Base-by-base conservation (phyloP, 140 eudicot species). In the Senecio squalidus region DNA sequence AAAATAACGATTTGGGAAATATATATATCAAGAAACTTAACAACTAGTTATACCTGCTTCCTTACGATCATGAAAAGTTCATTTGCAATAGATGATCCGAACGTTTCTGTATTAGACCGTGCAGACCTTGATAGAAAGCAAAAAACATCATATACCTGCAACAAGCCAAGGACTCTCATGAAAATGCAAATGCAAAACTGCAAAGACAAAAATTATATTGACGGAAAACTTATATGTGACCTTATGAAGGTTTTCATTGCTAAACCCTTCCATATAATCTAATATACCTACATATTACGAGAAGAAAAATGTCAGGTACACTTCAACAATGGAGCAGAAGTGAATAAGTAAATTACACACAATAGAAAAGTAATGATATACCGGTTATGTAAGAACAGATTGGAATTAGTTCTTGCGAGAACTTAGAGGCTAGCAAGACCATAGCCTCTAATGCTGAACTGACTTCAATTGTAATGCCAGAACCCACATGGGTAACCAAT, bases 191-290 rank as follows among this genome's bases (percentile, higher is more conserved):
- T n/a, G 61, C 27, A 20, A 49, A 44, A 58, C 28, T 23, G 44
- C 47, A 47, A 47, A n/a, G n/a, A n/a, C n/a, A n/a, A 21, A 62
- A 13, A 31, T 44, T 34, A 13, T 23, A 13, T 7, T 51, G 58
- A 23, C n/a, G 47, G 17, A 36, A 71, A 46, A 9, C 49, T 26
- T 24, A 63, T 49, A 51, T 36, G 47, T 46, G 62, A 80, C 96
- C 96, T 88, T 88, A 70, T 81, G 94, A 66, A 88, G 84, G 71
- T 74, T 72, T 73, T 80, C 90, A 47, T 76, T 68, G 70, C 63
- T 65, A 58, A 84, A 84, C 9, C 86, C 82, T 71, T 88, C 96
- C 86, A 88, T 67, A 70, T 83, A 88, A 76, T 88, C 96, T 75
- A 88, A 76, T 64, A 88, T 55, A 43, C 96, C 96, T 88, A 61